phyloP scores from a whole-genome alignment of 192 early-diverging fungal genomes.

The Kickxella alabastrina region DNA sequence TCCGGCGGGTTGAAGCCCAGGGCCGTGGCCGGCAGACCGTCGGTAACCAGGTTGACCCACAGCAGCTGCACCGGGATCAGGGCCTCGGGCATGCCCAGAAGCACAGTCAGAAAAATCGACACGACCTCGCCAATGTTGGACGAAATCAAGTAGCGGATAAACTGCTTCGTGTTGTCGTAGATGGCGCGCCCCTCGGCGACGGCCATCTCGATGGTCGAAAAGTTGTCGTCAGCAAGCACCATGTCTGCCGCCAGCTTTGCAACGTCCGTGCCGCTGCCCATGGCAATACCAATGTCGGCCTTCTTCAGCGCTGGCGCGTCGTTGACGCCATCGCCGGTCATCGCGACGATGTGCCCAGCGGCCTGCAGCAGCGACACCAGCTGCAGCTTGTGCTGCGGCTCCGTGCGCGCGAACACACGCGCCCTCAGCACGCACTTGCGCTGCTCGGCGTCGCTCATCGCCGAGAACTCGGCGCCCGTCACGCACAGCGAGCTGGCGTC shows the following conservation, averaged over 20 bases:
- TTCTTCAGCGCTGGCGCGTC: slow-evolving; percentile 96
- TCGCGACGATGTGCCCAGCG: slow-evolving; percentile 56
- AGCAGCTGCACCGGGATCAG: slow-evolving; percentile 96
- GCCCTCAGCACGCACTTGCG: slow-evolving; percentile 66
- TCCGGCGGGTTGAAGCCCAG: slow-evolving; percentile 98
- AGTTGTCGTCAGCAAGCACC: slow-evolving; percentile 98
- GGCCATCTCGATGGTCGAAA: slow-evolving; percentile 95
- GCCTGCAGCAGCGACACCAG: slow-evolving; percentile 88
- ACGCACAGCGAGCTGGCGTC: slow-evolving; percentile 61
- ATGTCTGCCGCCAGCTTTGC: slow-evolving; percentile 98
- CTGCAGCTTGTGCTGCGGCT: slow-evolving; percentile 93
- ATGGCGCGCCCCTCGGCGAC: slow-evolving; percentile 97
- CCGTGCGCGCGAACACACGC: slow-evolving; percentile 88
- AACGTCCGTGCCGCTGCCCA: slow-evolving; percentile 98
- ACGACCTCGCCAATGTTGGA: slow-evolving; percentile 99
- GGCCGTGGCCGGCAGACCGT: slow-evolving; percentile 95
- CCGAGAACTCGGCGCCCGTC: slow-evolving; percentile 96
- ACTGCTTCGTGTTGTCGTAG: slow-evolving; percentile 99
- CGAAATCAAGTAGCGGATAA: slow-evolving; percentile 96
- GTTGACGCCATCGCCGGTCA: slow-evolving; percentile 98
- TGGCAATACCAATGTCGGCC: slow-evolving; percentile 99
- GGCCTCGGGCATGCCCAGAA: slow-evolving; percentile 96
- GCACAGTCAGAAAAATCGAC: slow-evolving; percentile 92
- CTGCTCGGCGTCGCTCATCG: slow-evolving; percentile 71
- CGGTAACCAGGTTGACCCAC: slow-evolving; percentile 99